Evolutionary conservation across 1,284 basidiomycete species (phyloP), one percentile per base, ranked within the genome.

Genomic region (Trametes polyzona): DNA sequence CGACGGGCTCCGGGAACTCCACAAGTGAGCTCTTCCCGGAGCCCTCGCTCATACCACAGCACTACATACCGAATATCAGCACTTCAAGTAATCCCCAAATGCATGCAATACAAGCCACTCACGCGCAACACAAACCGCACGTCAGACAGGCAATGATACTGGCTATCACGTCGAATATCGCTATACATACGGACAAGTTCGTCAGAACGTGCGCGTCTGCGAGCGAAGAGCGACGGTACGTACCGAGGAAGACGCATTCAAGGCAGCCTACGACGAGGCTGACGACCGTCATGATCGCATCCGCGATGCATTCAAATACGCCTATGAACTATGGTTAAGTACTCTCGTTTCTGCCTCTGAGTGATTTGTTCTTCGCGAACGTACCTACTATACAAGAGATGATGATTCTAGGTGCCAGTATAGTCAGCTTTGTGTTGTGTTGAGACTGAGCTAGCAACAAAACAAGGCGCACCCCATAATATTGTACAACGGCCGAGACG

Each of bases 41-140:
- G 47, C 48, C 52, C 57, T 40, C 30, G 42, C 19, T 51, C 43
- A 59, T 59, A 59, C 29, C 19, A 49, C 57, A 51, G 53, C 53
- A 11, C 53, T 47, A 17, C 14, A 33, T 3, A 24, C 1, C 19
- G 26, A 2, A 12, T 24, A 23, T 39, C 23, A 52, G 33, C 24
- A 30, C n/a, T 10, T 14, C 7, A 7, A 11, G n/a, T 1, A 21
- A 3, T 10, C 24, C 17, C 10, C 11, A n/a, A 7, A 24, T 14
- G 14, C 7, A 12, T 23, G 14, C 7, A 26, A 14, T 42, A 6
- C 24, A 41, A 17, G 17, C 21, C 12, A 48, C 53, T 41, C 37
- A 55, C 53, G 46, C 53, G 53, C 53, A 55, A 48, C 57, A 59
- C 19, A 59, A 19, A n/a, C 57, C 57, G 21, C 57, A 59, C 4